Percentiles rank a stretch among this genome's conserved stretches.
Evolutionary conservation across 108 stramenopile species (phyloP).

Genomic region (Stephanodiscus minutulus): DNA sequence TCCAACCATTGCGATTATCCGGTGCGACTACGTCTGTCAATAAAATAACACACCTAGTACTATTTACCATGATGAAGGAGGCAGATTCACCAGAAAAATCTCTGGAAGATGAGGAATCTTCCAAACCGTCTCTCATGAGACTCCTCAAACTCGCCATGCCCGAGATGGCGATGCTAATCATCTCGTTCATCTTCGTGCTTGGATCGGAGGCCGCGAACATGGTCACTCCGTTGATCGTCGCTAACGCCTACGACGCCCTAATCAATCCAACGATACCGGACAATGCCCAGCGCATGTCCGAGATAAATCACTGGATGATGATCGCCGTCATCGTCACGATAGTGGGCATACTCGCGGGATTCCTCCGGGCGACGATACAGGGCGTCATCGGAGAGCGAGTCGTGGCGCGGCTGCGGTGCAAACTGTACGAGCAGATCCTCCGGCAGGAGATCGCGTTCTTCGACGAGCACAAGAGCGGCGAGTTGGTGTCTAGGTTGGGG

Average conservation of each 20-base stretch:
- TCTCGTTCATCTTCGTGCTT: conserved; percentile 47
- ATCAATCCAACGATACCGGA: conserved; percentile 37
- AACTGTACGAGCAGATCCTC: conserved; percentile 61
- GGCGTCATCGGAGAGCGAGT: conserved; percentile 70
- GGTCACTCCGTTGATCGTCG: conserved; percentile 49
- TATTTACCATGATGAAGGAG: conserved; percentile 3
- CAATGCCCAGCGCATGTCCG: conserved; percentile 24
- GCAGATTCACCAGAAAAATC: neutral
- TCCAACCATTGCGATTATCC: too few relatives aligned
- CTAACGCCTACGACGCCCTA: conserved; percentile 55
- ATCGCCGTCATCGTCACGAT: conserved; percentile 35
- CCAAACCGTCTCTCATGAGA: conserved; percentile 13
- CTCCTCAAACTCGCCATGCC: conserved; percentile 20
- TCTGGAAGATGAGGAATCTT: neutral
- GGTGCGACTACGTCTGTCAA: too few relatives aligned
- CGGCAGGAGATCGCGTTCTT: conserved; percentile 85
- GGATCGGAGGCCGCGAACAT: conserved; percentile 41
- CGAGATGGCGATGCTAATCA: conserved; percentile 39
- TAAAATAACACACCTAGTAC: too few relatives aligned
- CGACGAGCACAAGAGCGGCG: conserved; percentile 79
- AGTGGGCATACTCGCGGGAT: conserved; percentile 45
- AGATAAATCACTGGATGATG: conserved; percentile 53
- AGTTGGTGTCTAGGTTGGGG: conserved; percentile 69
- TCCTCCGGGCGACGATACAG: conserved; percentile 51
- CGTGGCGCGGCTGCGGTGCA: conserved; percentile 67